Evolutionary conservation across 2,329 filamentous ascomycete genomes (phyloP).

Genomic region (Plenodomus tracheiphilus): DNA sequence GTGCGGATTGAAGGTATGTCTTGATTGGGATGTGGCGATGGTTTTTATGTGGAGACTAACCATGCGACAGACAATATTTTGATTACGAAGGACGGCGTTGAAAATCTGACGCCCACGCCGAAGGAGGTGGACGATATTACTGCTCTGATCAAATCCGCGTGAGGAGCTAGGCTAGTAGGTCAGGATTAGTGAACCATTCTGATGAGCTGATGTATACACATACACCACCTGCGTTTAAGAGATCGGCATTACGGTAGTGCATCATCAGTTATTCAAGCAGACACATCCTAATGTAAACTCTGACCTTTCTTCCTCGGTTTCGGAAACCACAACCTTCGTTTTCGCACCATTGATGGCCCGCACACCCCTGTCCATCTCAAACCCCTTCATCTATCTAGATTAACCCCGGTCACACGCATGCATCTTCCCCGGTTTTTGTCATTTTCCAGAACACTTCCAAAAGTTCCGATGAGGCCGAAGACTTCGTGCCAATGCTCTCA

Average conservation of each 20-base stretch:
- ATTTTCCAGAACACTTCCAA: constrained; percentile 1
- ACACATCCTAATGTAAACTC: too few species aligned
- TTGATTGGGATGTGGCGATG: background rate
- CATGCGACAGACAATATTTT: constrained; percentile 69
- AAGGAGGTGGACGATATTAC: constrained; percentile 72
- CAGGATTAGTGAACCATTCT: background rate
- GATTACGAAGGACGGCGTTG: constrained; percentile 74
- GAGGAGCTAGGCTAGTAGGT: background rate
- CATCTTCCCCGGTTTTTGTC: constrained; percentile 1
- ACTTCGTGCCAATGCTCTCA: constrained; percentile 3
- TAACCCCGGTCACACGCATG: constrained; percentile 2
- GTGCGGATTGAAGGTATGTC: constrained; percentile 74
- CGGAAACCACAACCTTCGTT: background rate
- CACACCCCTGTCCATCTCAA: constrained; percentile 3
- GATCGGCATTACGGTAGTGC: background rate
- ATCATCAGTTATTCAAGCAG: background rate
- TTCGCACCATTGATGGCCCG: constrained; percentile 6
- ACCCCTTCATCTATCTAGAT: constrained; percentile 10
- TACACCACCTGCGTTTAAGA: background rate
- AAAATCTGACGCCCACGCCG: constrained; percentile 80
- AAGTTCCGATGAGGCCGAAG: background rate
- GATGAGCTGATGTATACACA: background rate
- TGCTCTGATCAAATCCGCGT: constrained; percentile 55
- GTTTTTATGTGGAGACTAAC: constrained; percentile 6
- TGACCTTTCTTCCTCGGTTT: background rate